These are phyloP conservation scores for Mycena pura DNA, from an alignment of 768 basidiomycete species.

Conservation along the genomic window DNA sequence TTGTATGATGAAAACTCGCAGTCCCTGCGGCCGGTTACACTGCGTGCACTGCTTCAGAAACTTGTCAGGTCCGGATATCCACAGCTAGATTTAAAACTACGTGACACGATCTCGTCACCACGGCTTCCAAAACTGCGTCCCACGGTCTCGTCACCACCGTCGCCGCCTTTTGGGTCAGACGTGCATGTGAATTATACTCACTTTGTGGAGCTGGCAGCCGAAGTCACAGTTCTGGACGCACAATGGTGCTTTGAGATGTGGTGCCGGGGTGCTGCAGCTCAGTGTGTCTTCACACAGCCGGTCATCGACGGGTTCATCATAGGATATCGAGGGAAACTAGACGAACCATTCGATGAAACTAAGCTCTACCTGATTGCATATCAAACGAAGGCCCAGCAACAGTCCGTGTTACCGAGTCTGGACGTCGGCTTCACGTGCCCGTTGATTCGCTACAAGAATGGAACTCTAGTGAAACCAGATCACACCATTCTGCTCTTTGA, in stretches of 20 bases:
- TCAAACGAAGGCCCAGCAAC: background rate
- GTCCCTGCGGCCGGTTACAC: too few species aligned
- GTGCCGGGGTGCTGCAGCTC: background rate
- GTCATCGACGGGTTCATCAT: constrained; percentile 4
- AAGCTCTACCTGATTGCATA: background rate
- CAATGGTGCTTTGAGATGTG: constrained; percentile 1
- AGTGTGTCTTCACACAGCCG: background rate
- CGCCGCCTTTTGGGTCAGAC: background rate
- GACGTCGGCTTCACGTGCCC: background rate
- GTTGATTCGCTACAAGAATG: background rate
- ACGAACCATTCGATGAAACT: background rate
- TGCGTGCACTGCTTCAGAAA: too few species aligned
- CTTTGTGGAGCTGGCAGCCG: background rate
- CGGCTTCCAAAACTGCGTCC: too few species aligned
- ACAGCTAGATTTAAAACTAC: too few species aligned
- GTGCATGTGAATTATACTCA: background rate
- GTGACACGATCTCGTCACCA: too few species aligned
- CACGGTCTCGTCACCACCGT: too few species aligned
- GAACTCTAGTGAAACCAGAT: background rate
- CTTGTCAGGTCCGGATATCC: too few species aligned
- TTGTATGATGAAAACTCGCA: background rate
- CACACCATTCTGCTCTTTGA: background rate
- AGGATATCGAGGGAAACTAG: background rate
- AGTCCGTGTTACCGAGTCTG: background rate
- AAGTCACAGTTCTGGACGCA: background rate